Evolutionary conservation across 1,284 basidiomycete species (phyloP), one percentile per base, ranked within the genome.

Genomic region (Ganoderma meredithae): DNA sequence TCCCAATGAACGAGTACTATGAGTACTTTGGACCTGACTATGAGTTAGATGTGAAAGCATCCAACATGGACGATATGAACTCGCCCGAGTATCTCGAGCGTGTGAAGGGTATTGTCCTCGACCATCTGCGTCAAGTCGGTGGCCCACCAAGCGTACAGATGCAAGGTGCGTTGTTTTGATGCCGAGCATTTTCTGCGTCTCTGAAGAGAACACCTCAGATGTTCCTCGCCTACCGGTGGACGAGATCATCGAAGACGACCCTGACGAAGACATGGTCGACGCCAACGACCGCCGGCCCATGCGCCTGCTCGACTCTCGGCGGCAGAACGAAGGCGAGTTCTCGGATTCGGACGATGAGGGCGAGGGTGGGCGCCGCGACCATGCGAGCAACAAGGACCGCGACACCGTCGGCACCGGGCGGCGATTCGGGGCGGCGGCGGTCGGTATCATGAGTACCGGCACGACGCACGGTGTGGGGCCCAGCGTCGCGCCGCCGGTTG

Each of bases 1-100:
- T 98, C 64, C 96, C 96, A 0, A 93, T 96, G 72, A 98, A 98
- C 77, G 97, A 98, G 81, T 98, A 99, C 82, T 99, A 98, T 80
- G 97, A 99, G 79, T 99, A 99, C 82, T 99, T 99, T 80, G 98
- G 98, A 0, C 98, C 98, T 0, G 95, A 98, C 76, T 98, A 99
- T 77, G 90, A 96, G 76, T 87, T 99, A n/a, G 96, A 99, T 77
- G 98, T 99, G 33, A 94, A 94, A 72, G 85, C 96, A 5, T 97
- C 95, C 40, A 99, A 99, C 79, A 95, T 96, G 77, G 96, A 98
- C 74, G 97, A 99, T 76, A 85, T 97, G 82, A 99, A 99, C 78
- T 95, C 95, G 1, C 89, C 89, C 10, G 93, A 94, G 73, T 99
- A 99, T 78, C 85, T 99, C 61, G 94, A 98, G 65, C 95, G 97